Evolutionary conservation across 352 stramenopile genomes (phyloP).

Genomic region (Globisporangium uncinulatum): DNA sequence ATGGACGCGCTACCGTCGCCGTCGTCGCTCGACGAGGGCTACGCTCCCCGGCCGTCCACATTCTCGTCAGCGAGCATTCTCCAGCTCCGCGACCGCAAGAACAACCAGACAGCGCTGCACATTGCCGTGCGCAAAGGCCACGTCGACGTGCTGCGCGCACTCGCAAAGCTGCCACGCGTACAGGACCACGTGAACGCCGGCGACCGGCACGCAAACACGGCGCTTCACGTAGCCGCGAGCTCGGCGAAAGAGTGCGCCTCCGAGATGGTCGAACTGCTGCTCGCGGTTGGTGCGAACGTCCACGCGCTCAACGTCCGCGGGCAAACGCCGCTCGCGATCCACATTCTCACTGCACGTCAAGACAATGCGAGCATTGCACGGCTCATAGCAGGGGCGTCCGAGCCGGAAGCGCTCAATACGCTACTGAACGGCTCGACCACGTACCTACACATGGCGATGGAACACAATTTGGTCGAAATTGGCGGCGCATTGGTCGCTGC

Average conservation of each 20-base stretch:
- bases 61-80: conserved; percentile 53
- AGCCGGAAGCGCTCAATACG: conserved; percentile 40
- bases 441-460: conserved; percentile 81
- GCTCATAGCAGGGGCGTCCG: conserved; percentile 38
- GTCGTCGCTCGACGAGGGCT: conserved; percentile 29
- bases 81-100: conserved; percentile 74
- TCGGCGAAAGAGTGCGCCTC: conserved; percentile 43
- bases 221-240: conserved; percentile 77
- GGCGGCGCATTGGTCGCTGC: conserved; percentile 55
- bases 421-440: conserved; percentile 63
- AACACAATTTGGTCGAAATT: conserved; percentile 62
- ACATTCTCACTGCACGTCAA: conserved; percentile 68
- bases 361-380: conserved; percentile 54
- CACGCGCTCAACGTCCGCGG: conserved; percentile 69
- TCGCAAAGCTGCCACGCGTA: conserved; percentile 70
- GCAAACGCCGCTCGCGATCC: conserved; percentile 79
- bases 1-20: conserved; percentile 12
- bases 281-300: conserved; percentile 56
- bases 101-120: conserved; percentile 81
- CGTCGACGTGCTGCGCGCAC: conserved; percentile 68
- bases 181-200: conserved; percentile 69
- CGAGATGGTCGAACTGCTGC: conserved; percentile 66
- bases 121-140: conserved; percentile 82
- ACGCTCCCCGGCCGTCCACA: conserved; percentile 19
- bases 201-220: conserved; percentile 75